A percentile compares a stretch with the other conserved stretches of the same genome.
These are phyloP conservation scores for Turritis glabra DNA, from an alignment of 345 rosid genomes.

Conservation along the genomic window DNA sequence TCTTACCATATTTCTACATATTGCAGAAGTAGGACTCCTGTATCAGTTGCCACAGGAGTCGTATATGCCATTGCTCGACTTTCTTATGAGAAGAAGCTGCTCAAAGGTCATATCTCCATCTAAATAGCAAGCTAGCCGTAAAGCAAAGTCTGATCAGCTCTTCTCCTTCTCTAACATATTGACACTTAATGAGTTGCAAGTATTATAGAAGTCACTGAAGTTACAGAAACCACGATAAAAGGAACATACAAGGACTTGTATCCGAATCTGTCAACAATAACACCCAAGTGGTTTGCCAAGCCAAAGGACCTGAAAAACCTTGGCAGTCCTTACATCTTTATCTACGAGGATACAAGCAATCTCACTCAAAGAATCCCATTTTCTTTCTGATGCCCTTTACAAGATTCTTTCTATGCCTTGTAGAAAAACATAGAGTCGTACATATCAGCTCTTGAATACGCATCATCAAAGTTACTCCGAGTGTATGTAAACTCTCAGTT, in stretches of 20 bases:
- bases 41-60: constrained; percentile 11
- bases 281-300: background rate
- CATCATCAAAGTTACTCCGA: constrained; percentile 11
- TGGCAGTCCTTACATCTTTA: background rate
- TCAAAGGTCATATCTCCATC: constrained; percentile 8
- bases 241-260: background rate
- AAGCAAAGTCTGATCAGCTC: background rate
- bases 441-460: constrained; percentile 2
- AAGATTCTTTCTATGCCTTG: constrained; percentile 2
- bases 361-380: background rate
- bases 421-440: background rate
- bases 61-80: constrained; percentile 5
- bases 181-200: constrained; percentile 17
- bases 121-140: background rate
- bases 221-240: background rate
- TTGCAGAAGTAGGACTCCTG: background rate
- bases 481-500: constrained; percentile 3
- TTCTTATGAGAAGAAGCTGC: background rate
- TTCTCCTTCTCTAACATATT: background rate
- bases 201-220: background rate
- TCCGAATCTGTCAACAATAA: background rate
- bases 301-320: background rate
- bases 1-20: constrained; percentile 37
- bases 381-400: background rate
- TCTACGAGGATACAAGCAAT: constrained; percentile 1